These are phyloP conservation scores for Penicillium oxalicum DNA, from an alignment of 2,329 filamentous ascomycete genomes.

Conservation along the genomic window DNA sequence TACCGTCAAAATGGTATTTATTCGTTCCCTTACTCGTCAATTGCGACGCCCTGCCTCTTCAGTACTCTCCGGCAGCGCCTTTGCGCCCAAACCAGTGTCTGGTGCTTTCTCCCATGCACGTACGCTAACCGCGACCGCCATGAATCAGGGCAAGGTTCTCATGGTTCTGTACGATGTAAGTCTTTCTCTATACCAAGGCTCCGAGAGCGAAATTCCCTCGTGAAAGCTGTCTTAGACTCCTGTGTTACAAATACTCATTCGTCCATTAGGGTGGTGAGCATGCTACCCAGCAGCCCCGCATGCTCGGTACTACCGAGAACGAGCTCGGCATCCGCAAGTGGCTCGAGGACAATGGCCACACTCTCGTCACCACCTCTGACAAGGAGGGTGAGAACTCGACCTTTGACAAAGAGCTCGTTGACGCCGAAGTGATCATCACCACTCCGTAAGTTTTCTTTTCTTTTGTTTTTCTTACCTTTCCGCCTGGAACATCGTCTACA, in stretches of 20 bases:
- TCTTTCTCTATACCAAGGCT: constrained; percentile 16
- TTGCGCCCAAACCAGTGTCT: constrained; percentile 31
- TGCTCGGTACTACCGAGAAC: constrained; percentile 95
- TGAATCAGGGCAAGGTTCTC: constrained; percentile 88
- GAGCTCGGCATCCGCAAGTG: constrained; percentile 96
- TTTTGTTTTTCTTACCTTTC: background rate
- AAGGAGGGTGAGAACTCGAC: constrained; percentile 91
- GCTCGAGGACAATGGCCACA: constrained; percentile 96
- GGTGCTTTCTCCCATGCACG: constrained; percentile 48
- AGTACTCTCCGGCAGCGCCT: constrained; percentile 39
- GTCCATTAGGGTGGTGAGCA: constrained; percentile 63
- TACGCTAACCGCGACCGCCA: constrained; percentile 59
- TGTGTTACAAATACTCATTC: constrained; percentile 5
- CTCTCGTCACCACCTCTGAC: constrained; percentile 91
- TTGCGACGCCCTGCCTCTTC: constrained; percentile 51
- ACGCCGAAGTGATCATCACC: constrained; percentile 98
- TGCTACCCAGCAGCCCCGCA: constrained; percentile 77
- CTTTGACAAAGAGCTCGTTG: constrained; percentile 92
- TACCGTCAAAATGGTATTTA: constrained; percentile 55
- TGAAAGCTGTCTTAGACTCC: too few relatives aligned
- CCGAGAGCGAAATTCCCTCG: background rate
- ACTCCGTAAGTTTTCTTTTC: constrained; percentile 63
- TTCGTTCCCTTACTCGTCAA: constrained; percentile 54
- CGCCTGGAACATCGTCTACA: too few relatives aligned
- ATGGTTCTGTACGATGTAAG: constrained; percentile 86